Evolutionary conservation across 192 early-diverging fungal species (phyloP).

Genomic region (Umbelopsis ramanniana): DNA sequence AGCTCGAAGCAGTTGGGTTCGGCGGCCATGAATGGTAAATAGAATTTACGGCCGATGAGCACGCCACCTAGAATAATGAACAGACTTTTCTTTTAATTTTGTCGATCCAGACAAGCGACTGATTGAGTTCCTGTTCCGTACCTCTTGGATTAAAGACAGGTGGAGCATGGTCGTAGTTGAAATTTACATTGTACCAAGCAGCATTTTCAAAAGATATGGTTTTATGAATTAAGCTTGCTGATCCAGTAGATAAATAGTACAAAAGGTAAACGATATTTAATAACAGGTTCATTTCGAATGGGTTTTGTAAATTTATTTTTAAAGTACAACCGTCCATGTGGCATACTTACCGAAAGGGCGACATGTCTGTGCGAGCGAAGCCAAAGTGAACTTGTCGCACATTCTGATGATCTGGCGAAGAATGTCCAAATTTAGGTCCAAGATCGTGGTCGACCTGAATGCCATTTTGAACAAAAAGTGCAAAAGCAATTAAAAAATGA

Average conservation of each 20-base stretch:
- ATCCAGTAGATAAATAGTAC: neutral
- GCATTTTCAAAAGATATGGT: constrained; percentile 19
- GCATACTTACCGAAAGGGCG: constrained; percentile 15
- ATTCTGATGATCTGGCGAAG: constrained; percentile 20
- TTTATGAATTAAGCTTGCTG: neutral
- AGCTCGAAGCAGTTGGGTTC: constrained; percentile 29
- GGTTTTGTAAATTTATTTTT: too few relatives aligned
- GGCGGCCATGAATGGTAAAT: constrained; percentile 33
- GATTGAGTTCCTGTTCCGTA: too few relatives aligned
- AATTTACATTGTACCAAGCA: neutral
- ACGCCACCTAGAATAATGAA: constrained; percentile 30
- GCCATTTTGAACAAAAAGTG: neutral
- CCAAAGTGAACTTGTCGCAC: constrained; percentile 25
- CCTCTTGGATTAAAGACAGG: constrained; percentile 27
- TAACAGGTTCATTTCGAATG: too few relatives aligned
- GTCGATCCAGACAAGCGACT: neutral
- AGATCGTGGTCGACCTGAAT: neutral
- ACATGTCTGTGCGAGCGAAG: constrained; percentile 17
- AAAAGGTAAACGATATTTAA: neutral
- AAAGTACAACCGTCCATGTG: neutral
- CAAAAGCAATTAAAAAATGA: neutral
- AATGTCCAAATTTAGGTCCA: constrained; percentile 27
- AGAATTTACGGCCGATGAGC: constrained; percentile 25
- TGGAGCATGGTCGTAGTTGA: constrained; percentile 12
- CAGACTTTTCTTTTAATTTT: too few relatives aligned